Percentiles rank a stretch among this genome's conserved stretches.
These are phyloP conservation scores for Vanrija pseudolonga DNA, from an alignment of 1,284 basidiomycete species.

Conservation along the genomic window DNA sequence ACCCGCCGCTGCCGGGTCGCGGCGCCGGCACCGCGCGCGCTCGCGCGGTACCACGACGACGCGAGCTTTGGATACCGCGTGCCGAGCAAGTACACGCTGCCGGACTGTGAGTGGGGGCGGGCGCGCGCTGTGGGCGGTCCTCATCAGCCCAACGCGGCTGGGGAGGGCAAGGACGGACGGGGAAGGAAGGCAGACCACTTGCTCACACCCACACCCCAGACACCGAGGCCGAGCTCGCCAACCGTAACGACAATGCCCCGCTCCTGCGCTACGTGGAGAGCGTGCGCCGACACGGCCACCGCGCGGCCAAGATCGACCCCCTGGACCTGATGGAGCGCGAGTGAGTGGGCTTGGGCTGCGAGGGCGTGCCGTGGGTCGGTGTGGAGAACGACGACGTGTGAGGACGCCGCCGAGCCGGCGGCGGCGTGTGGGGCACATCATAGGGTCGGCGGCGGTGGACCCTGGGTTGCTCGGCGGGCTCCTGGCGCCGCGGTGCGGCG, in stretches of 20 bases:
- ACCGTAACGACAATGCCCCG: conserved; percentile 67
- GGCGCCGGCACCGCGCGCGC: too few species aligned
- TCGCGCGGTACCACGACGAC: conserved; percentile 65
- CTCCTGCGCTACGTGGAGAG: conserved; percentile 82
- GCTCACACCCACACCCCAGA: conserved; percentile 53
- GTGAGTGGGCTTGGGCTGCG: conserved; percentile 49
- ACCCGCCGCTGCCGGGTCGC: too few species aligned
- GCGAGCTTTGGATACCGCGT: conserved; percentile 72
- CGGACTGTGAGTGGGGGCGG: conserved; percentile 64
- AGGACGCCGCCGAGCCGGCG: too few species aligned
- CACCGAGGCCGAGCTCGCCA: conserved; percentile 66
- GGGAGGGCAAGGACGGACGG: too few species aligned
- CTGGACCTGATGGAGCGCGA: conserved; percentile 79
- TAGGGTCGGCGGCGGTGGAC: too few species aligned
- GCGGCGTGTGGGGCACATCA: neutral
- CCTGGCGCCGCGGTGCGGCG: too few species aligned
- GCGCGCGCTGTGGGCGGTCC: too few species aligned
- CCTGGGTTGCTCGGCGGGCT: too few species aligned
- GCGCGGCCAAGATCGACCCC: conserved; percentile 63
- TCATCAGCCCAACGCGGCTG: too few species aligned
- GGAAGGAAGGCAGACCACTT: too few species aligned
- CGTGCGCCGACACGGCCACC: conserved; percentile 57
- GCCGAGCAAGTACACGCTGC: conserved; percentile 60
- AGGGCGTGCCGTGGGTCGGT: too few species aligned
- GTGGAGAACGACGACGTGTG: neutral